These are phyloP conservation scores for Ophiobolus disseminans DNA, from an alignment of 2,329 filamentous ascomycete species.

Conservation along the genomic window DNA sequence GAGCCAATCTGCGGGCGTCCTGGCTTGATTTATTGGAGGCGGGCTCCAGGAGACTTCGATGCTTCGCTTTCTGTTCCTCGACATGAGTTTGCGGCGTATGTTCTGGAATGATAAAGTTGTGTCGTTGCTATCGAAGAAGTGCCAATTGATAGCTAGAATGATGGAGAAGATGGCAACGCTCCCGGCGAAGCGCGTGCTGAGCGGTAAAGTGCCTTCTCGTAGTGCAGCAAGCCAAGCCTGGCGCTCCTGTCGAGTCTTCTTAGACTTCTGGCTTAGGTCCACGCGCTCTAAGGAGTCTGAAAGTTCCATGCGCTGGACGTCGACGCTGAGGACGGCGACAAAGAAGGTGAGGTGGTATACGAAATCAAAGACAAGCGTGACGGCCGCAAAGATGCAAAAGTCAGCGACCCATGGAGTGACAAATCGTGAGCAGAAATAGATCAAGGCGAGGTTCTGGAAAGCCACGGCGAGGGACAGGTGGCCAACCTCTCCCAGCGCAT, in stretches of 20 bases:
- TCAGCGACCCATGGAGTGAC: constrained; percentile 75
- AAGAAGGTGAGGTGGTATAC: constrained; percentile 83
- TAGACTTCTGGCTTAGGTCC: constrained; percentile 45
- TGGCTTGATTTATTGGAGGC: constrained; percentile 73
- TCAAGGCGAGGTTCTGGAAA: constrained; percentile 71
- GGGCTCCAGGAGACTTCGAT: constrained; percentile 43
- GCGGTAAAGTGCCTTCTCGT: constrained; percentile 68
- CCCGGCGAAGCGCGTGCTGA: constrained; percentile 77
- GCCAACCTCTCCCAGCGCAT: constrained; percentile 76
- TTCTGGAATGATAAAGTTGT: constrained; percentile 33
- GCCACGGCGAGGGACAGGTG: constrained; percentile 73
- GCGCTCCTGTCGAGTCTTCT: constrained; percentile 56
- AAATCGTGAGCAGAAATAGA: constrained; percentile 69
- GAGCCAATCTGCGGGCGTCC: constrained; percentile 79
- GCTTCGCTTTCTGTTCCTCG: constrained; percentile 28
- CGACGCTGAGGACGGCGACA: constrained; percentile 77
- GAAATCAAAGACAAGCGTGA: constrained; percentile 78
- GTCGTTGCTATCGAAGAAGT: constrained; percentile 72
- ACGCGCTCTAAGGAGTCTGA: constrained; percentile 69
- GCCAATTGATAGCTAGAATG: constrained; percentile 76
- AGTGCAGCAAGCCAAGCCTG: constrained; percentile 68
- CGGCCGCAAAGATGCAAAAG: constrained; percentile 77
- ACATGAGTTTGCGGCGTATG: constrained; percentile 28
- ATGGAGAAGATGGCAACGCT: constrained; percentile 76
- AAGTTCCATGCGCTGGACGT: constrained; percentile 77